Evolutionary conservation across 2,329 filamentous ascomycete species (phyloP), one percentile per base, ranked within the genome.

Genomic region (Aspergillus sp.): DNA sequence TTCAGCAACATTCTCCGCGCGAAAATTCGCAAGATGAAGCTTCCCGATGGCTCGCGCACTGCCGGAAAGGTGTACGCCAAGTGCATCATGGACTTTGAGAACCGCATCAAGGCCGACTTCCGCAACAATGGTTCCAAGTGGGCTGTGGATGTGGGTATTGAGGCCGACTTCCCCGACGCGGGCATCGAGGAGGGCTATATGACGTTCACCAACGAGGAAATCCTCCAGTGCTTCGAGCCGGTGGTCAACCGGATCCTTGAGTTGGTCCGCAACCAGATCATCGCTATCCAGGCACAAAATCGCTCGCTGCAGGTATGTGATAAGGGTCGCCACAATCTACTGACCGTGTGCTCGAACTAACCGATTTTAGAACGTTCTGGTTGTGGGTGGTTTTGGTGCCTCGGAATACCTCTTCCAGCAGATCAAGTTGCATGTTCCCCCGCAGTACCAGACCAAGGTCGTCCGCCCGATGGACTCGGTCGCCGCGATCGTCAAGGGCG

Each of bases 51-150:
- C 44, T 96, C 93, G 62, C 95, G 93, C 76, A 97, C 91, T 2
- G 93, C 94, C n/a, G 93, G 93, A 41, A 91, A 93, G 73, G 94
- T 99, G 50, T 97, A 97, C 73, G 93, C 93, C 61, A 97, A 97
- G 78, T 97, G 93, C 73, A 97, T 99, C 75, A 97, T 97, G 93
- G 94, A 99, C 75, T 99, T 99, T 66, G 94, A 99, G 79, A 97
- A 97, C 82, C 82, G 94, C 72, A 96, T 99, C 82, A 99, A 99
- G 81, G 94, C 94, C 46, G 94, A 97, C 73, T 99, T 99, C 86
- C 86, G 94, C 60, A 97, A 97, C 79, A 97, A 96, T 73, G 92
- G 93, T 46, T 93, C 97, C 74, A 97, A 97, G 74, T 97, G 94
- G 94, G 94, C 94, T 42, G 92, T 97, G 17, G 94, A 99, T 70